Evolutionary conservation across 2,329 filamentous ascomycete species (phyloP), one percentile per base, ranked within the genome.

Genomic region (Pyricularia sp.): DNA sequence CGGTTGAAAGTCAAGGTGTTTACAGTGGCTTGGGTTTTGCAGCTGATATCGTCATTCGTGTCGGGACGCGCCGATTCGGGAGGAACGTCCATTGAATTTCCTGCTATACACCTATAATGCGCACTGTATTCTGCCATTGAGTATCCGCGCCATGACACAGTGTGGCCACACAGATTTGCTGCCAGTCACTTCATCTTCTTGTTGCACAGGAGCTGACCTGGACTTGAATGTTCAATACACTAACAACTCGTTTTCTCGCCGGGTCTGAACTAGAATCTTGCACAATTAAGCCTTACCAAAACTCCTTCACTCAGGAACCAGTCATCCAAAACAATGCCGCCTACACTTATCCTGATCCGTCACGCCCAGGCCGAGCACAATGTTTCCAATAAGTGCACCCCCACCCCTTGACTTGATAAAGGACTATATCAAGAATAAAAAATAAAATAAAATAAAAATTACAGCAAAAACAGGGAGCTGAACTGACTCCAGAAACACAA

Each of bases 351-450:
- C 73, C 83, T 98, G 75, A 90, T 97, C 75, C 91, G 94, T 73
- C 94, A 98, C 84, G 94, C 92, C 20, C 92, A 98, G 78, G 85
- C 82, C 10, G 74, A 81, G n/a, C 85, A 88, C 75, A 88, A 88
- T 70, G 78, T 80, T 17, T 74, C 78, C 66, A 76, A 86, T 86
- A 80, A 79, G 84, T 83, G 10, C 42, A 23, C 26, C 12, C 17
- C 4, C 33, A 36, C 12, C n/a, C n/a, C n/a, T n/a, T n/a, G n/a
- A n/a, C 33, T 36, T 36, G 33, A 36, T 12, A 36, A 36, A 36
- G 33, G 12, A 36, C 12, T 14, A 36, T 36, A 12, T 36, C 33
- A 36, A 36, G 30, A 20, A 42, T 14, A 20, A 50, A 50, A 9
- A 4, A 50, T n/a, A 50, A 20, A 50, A 50, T 17, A 42, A 42